These are phyloP conservation scores for Yamadazyma epiphylla DNA, from an alignment of 1,139 yeast species.

Conservation along the genomic window DNA sequence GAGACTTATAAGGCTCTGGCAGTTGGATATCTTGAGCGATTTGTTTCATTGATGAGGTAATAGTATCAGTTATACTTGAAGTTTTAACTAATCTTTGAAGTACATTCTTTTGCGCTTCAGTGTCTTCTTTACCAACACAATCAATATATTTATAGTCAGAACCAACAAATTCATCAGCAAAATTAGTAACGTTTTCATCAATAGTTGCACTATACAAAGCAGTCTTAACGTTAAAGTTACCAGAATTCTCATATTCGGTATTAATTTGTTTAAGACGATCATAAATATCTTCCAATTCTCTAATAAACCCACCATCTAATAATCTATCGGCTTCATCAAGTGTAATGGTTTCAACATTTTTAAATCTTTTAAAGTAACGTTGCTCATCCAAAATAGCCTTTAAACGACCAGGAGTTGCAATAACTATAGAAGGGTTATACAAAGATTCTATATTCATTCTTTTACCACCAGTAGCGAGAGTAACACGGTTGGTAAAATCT, in stretches of 20 bases:
- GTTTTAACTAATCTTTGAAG: conserved; percentile 61
- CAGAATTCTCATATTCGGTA: conserved; percentile 10
- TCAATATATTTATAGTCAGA: conserved; percentile 64
- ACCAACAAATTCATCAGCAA: conserved; percentile 67
- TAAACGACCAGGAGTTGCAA: conserved; percentile 91
- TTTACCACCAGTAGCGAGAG: conserved; percentile 39
- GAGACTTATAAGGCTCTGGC: conserved; percentile 54
- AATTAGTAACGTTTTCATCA: conserved; percentile 57
- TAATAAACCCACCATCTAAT: conserved; percentile 72
- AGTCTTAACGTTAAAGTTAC: conserved; percentile 45
- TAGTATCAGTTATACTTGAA: conserved; percentile 43
- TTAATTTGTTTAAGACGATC: conserved; percentile 32
- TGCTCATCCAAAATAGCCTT: conserved; percentile 52
- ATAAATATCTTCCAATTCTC: conserved; percentile 56
- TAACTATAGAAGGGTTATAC: conserved; percentile 49
- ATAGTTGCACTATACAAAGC: conserved; percentile 87
- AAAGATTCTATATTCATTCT: conserved; percentile 16
- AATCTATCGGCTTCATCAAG: conserved; percentile 89
- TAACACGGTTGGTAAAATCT: conserved; percentile 14
- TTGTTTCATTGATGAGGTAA: conserved; percentile 51
- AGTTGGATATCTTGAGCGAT: conserved; percentile 28
- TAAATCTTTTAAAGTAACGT: conserved; percentile 45
- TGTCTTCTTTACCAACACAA: conserved; percentile 71
- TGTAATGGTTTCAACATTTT: conserved; percentile 57
- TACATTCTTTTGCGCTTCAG: conserved; percentile 78